Conservation (phyloP, 2,329 filamentous ascomycete species). For the Paecilomyces dactylethromorphus region DNA sequence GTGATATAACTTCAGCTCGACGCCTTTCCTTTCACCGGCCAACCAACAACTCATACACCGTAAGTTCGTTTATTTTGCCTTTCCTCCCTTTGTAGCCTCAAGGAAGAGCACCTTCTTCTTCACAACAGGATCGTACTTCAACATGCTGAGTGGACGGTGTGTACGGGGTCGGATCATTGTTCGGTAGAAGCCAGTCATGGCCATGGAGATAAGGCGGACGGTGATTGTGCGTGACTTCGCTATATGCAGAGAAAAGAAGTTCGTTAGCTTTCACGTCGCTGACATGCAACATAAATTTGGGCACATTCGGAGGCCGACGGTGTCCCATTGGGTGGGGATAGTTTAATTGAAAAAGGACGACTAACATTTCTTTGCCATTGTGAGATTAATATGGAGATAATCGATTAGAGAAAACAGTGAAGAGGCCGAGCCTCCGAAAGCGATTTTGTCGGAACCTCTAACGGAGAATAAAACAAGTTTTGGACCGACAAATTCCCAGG, state of each 20-base stretch:
- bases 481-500: not conserved
- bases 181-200: conserved; percentile 96
- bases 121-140: conserved; percentile 98
- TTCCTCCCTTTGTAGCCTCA: conserved; percentile 76
- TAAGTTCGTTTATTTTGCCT: conserved; percentile 30
- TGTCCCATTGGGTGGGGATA: not conserved
- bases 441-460: not conserved
- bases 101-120: conserved; percentile 94
- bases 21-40: not conserved
- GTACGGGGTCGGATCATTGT: conserved; percentile 77
- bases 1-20: not conserved
- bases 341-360: conserved; percentile 1
- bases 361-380: conserved; percentile 42
- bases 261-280: conserved; percentile 1
- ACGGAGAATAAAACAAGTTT: not conserved
- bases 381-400: conserved; percentile 7
- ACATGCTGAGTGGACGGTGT: conserved; percentile 82
- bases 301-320: not conserved
- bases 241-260: conserved; percentile 30
- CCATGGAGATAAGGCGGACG: conserved; percentile 95
- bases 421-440: not conserved
- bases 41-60: not conserved
- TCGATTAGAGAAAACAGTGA: conserved; percentile 2
- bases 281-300: not conserved
- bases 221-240: conserved; percentile 87